Base-by-base conservation (phyloP, 495 filamentous ascomycete species). In the Venustampulla echinocandica region DNA sequence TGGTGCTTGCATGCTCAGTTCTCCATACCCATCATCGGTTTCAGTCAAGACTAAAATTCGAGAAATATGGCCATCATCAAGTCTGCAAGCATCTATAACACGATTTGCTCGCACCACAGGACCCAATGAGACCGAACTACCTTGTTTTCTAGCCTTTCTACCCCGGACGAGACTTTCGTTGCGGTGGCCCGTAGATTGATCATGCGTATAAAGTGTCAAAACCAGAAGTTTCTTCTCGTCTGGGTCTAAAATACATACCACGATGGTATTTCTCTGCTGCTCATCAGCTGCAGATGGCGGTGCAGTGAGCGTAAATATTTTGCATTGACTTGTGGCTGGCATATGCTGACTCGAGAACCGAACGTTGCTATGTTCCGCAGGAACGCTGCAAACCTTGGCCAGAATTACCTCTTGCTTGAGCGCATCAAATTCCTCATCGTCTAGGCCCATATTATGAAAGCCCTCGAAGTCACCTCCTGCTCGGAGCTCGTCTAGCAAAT, bases 401-500 rank as follows among this genome's bases (percentile, higher is more conserved):
- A 93, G 69, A 2, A 87, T 53, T 7, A 90, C 73, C 59, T 92
- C 87, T 44, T 83, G 81, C 14, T 76, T 75, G 14, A 90, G 71
- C 1, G 83, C 80, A 23, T 81, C 71, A 34, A 76, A 79, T 25
- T 77, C 75, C 11, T 78, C 75, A 61, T 85, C 84, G 38, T 83
- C 79, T 18, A 85, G 66, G 13, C 79, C 82, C 70, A 87, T 81
- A 39, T 68, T 80, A 48, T 80, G 74, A 43, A 86, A 80, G 0
- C 79, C 79, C 46, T 84, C 78, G 47, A 81, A 77, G 42, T 84
- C 70, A 19, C 71, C 75, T 18, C 69, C 70, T 22, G 67, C 63
- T 21, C 68, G 65, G 17, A 89, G 67, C 49, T 87, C 84, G 52
- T 92, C 82, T 0, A 90, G 64, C 0, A 87, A 64, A 40, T 73